These are phyloP conservation scores for Lactarius hatsudake DNA, from an alignment of 768 basidiomycete genomes.

Conservation along the genomic window DNA sequence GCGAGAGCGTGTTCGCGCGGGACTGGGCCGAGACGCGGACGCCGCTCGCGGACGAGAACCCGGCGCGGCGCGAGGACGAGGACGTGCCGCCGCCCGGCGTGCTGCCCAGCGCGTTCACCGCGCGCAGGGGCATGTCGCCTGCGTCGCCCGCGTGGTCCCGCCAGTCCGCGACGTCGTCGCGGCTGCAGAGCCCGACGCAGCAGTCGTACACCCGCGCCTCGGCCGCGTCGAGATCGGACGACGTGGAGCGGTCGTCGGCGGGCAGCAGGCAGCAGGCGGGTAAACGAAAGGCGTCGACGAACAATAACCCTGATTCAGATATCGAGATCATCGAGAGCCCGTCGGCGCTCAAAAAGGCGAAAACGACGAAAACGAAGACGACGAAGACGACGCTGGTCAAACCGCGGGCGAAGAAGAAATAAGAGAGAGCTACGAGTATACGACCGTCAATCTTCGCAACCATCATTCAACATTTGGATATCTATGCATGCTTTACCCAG, in stretches of 20 bases:
- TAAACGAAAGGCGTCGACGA: slow-evolving; percentile 52
- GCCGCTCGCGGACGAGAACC: slow-evolving; percentile 39
- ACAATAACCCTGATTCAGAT: slow-evolving; percentile 31
- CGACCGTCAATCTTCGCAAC: not conserved
- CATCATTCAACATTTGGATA: not conserved
- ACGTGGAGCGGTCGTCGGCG: slow-evolving; percentile 38
- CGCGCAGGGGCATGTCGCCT: slow-evolving; percentile 44
- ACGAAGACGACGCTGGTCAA: slow-evolving; percentile 24
- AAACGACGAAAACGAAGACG: slow-evolving; percentile 27
- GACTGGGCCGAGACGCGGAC: slow-evolving; percentile 77
- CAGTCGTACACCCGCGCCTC: slow-evolving; percentile 35
- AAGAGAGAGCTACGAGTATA: not conserved
- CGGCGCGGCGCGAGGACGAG: slow-evolving; percentile 30
- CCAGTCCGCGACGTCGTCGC: slow-evolving; percentile 31
- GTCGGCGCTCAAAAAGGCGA: slow-evolving; percentile 30
- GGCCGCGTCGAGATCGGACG: slow-evolving; percentile 32
- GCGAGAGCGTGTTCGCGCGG: slow-evolving; percentile 64
- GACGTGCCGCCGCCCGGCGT: slow-evolving; percentile 33
- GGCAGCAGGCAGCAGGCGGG: slow-evolving; percentile 21
- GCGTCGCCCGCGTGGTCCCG: slow-evolving; percentile 50
- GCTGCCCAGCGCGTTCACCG: slow-evolving; percentile 34
- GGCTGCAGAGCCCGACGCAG: slow-evolving; percentile 51
- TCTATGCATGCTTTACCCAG: not conserved
- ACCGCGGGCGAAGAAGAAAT: slow-evolving; percentile 30
- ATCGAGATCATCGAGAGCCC: slow-evolving; percentile 33